Conservation (phyloP, 768 basidiomycete species). For the Dioszegia hungarica region DNA sequence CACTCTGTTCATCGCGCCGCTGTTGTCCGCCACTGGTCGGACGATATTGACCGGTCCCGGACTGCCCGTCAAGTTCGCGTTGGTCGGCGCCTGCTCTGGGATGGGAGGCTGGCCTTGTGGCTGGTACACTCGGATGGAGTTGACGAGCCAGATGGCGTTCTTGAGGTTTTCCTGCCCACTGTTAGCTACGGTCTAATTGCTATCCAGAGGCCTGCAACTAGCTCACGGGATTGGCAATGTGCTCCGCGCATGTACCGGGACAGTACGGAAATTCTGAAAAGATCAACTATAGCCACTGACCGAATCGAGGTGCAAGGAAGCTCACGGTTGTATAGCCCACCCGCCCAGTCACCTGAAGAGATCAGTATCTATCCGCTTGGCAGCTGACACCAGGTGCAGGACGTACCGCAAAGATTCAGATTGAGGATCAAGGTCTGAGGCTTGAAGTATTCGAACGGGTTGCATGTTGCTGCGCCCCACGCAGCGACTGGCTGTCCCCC, state of each 20-base stretch:
- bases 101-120: slow-evolving; percentile 9
- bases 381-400: neutral
- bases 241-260: slow-evolving; percentile 43
- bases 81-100: slow-evolving; percentile 15
- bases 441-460: slow-evolving; percentile 41
- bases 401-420: slow-evolving; percentile 46
- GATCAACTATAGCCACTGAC: neutral
- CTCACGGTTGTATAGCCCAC: slow-evolving; percentile 34
- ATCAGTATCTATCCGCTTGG: slow-evolving; percentile 1
- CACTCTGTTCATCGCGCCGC: neutral
- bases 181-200: no score
- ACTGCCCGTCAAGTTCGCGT: slow-evolving; percentile 29
- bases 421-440: slow-evolving; percentile 45
- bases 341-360: slow-evolving; percentile 44
- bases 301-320: neutral
- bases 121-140: slow-evolving; percentile 43
- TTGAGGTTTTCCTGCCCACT: slow-evolving; percentile 36
- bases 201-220: neutral
- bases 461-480: slow-evolving; percentile 39
- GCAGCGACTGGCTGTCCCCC: slow-evolving; percentile 44
- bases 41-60: slow-evolving; percentile 19
- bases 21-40: neutral
- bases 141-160: slow-evolving; percentile 44
- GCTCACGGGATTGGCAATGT: slow-evolving; percentile 39
- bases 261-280: slow-evolving; percentile 31